These are phyloP conservation scores for Anthostomella pinea DNA, from an alignment of 2,329 filamentous ascomycete species.

Conservation along the genomic window DNA sequence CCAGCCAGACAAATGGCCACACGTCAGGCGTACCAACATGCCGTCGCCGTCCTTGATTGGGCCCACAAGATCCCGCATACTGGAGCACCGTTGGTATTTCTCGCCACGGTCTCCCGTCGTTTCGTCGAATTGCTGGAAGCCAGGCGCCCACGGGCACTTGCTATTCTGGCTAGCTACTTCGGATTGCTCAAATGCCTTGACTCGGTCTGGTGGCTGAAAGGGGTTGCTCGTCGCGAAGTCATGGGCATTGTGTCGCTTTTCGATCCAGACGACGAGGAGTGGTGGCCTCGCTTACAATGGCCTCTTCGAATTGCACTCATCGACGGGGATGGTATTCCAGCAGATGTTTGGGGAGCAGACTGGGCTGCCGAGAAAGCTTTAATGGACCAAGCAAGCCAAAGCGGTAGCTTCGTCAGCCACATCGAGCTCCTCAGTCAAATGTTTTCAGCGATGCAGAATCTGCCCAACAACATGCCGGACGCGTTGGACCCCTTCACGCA, in stretches of 20 bases:
- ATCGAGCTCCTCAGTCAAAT: slow-evolving; percentile 46
- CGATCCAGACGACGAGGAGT: slow-evolving; percentile 51
- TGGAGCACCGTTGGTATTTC: slow-evolving; percentile 59
- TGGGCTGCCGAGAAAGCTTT: slow-evolving; percentile 43
- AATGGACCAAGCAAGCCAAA: slow-evolving; percentile 29
- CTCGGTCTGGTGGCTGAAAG: slow-evolving; percentile 66
- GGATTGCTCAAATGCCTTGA: slow-evolving; percentile 62
- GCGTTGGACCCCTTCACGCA: slow-evolving; percentile 14
- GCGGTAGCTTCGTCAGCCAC: slow-evolving; percentile 38
- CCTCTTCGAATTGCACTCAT: slow-evolving; percentile 58
- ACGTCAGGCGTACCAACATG: slow-evolving; percentile 59
- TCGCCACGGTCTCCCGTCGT: slow-evolving; percentile 60
- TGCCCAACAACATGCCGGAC: slow-evolving; percentile 22
- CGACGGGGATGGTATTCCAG: slow-evolving; percentile 51
- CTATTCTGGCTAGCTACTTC: slow-evolving; percentile 65
- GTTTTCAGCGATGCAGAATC: slow-evolving; percentile 31
- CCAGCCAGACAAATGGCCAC: slow-evolving; percentile 30
- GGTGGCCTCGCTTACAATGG: slow-evolving; percentile 63
- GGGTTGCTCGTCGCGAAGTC: slow-evolving; percentile 64
- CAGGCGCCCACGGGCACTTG: slow-evolving; percentile 58
- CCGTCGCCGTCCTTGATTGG: slow-evolving; percentile 66
- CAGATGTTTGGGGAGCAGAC: slow-evolving; percentile 56
- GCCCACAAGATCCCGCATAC: slow-evolving; percentile 59
- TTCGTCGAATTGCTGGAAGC: slow-evolving; percentile 59
- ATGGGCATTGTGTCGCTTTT: slow-evolving; percentile 60